Conservation (phyloP, 768 basidiomycete genomes). For the Cystoderma amianthinum region DNA sequence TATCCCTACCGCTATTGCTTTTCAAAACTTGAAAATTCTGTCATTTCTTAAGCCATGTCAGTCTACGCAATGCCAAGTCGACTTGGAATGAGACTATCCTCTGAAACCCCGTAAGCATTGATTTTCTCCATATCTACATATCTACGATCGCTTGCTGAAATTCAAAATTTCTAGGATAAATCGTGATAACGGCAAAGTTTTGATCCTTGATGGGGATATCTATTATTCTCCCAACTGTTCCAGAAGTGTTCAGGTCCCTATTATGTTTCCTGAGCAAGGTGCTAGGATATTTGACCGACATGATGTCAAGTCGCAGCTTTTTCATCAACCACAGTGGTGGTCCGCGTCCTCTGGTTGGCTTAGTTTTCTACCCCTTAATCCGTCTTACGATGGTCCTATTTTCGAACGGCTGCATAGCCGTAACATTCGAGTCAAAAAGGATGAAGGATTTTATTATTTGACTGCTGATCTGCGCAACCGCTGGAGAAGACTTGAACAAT, state of each 20-base stretch:
- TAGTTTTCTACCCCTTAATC: not conserved
- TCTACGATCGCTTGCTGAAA: too few relatives aligned
- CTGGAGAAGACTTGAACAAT: not conserved
- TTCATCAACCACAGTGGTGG: not conserved
- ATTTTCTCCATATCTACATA: too few relatives aligned
- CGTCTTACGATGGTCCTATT: not conserved
- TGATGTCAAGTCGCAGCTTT: not conserved
- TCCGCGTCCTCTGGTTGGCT: not conserved
- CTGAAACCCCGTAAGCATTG: too few relatives aligned
- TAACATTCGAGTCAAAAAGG: not conserved
- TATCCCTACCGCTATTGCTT: too few relatives aligned
- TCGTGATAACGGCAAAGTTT: not conserved
- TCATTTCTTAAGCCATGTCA: too few relatives aligned
- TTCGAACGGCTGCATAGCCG: not conserved
- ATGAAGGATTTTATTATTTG: not conserved
- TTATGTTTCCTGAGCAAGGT: too few relatives aligned
- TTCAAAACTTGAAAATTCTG: too few relatives aligned
- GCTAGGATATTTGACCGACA: not conserved
- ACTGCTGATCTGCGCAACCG: not conserved
- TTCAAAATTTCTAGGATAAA: too few relatives aligned
- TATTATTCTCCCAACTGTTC: not conserved
- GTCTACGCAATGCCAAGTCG: too few relatives aligned
- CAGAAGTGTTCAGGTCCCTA: too few relatives aligned
- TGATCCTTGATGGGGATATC: not conserved
- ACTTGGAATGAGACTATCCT: too few relatives aligned